Conservation (phyloP, 257 asterid genomes). For the Solanum corneliomulleri region DNA sequence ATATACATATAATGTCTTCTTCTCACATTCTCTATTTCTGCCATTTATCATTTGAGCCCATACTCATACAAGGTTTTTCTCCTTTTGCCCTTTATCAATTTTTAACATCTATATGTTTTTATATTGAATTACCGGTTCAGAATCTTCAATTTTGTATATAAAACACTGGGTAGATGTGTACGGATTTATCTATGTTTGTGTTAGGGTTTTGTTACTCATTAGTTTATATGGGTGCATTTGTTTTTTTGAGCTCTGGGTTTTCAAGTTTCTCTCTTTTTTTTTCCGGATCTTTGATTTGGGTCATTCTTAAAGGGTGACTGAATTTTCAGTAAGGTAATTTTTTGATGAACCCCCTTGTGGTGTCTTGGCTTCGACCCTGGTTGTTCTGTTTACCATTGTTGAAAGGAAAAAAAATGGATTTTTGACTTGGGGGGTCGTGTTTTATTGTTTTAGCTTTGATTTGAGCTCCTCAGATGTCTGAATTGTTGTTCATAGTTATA, state of each 20-base stretch:
- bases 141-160: background rate
- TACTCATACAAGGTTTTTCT: background rate
- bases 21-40: background rate
- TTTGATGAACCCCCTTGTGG: background rate
- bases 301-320: background rate
- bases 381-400: background rate
- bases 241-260: background rate
- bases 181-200: background rate
- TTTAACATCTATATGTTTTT: background rate
- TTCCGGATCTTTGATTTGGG: background rate
- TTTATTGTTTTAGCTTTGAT: background rate
- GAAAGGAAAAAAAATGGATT: background rate
- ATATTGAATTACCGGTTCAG: background rate
- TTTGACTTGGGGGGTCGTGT: background rate
- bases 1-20: background rate
- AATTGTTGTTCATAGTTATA: background rate
- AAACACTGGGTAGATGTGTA: background rate
- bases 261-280: background rate
- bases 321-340: background rate
- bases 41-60: background rate
- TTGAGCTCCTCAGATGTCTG: background rate
- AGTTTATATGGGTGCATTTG: background rate
- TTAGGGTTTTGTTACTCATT: background rate
- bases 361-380: background rate
- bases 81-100: background rate